Evolutionary conservation across 148 eudicot species (phyloP).

Genomic region (Salicornia ramosissima): DNA sequence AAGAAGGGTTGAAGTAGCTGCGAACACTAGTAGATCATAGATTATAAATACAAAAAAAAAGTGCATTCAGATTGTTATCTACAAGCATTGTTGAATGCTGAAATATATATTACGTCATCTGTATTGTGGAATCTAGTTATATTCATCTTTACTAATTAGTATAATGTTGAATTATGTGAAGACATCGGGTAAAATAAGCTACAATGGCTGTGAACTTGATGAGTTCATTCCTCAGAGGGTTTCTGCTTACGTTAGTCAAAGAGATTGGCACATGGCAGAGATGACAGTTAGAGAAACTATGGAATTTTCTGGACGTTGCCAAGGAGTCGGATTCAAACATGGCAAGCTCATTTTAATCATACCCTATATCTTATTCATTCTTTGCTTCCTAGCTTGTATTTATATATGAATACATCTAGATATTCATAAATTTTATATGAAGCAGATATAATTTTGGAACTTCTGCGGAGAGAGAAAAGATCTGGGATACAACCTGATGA

Average conservation of each 20-base stretch:
- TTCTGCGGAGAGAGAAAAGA: constrained; percentile 69
- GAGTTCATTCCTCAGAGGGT: constrained; percentile 87
- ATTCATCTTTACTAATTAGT: constrained; percentile 14
- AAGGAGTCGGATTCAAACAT: constrained; percentile 71
- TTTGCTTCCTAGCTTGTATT: background rate
- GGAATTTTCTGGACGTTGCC: constrained; percentile 75
- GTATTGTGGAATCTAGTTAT: background rate
- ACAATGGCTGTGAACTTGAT: constrained; percentile 67
- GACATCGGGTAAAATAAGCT: constrained; percentile 73
- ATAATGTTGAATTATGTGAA: constrained; percentile 31
- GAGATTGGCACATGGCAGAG: constrained; percentile 86
- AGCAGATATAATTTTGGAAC: constrained; percentile 84
- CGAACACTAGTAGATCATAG: background rate
- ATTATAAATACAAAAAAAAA: background rate
- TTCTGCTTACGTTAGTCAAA: constrained; percentile 85
- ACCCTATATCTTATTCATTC: background rate
- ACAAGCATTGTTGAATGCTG: too few species aligned
- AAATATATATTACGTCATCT: too few species aligned
- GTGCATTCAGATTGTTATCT: background rate
- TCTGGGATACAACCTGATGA: constrained; percentile 69
- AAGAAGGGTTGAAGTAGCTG: background rate
- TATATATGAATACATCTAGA: background rate
- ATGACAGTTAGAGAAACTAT: constrained; percentile 90
- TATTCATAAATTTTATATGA: background rate
- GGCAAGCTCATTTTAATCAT: constrained; percentile 36